Evolutionary conservation across 768 basidiomycete species (phyloP), one percentile per base, ranked within the genome.

Genomic region (Gyrodon lividus): DNA sequence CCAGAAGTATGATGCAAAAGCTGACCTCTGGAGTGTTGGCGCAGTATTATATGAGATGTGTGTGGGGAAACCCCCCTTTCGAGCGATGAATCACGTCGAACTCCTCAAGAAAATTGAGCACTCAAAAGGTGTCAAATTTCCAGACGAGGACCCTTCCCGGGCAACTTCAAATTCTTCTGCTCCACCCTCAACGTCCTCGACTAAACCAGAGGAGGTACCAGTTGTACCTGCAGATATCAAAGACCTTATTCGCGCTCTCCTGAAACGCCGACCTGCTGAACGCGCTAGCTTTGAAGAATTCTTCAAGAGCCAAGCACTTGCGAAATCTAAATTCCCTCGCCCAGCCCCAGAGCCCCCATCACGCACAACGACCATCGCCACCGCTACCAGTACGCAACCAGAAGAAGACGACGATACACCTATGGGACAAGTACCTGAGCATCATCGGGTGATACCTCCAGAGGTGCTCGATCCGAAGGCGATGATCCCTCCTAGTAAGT

Each of bases 21-120:
- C 92, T 10, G 97, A 99, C 66, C 77, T 99, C 2, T 99, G 97
- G 97, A 95, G 92, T 26, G 94, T 98, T 42, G 97, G 97, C 5
- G 92, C 97, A 0, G 95, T 99, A 20, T 74, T 98, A 2, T 99
- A 86, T 71, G 97, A 99, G 70, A 98, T 97, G 87, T 78, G 84
- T 16, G 89, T 92, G 28, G 97, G 95, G 3, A 86, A 84, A 60
- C 90, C 97, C 2, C 97, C 97, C 0, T 99, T 95, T 70, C 86
- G 95, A 14, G 97, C 97, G 0, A 83, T 86, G 69, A 99, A 98
- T 64, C 96, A 98, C 67, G 89, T 98, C 61, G 97, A 98, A 61
- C 80, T 99, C 8, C 73, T 97, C 39, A 90, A 90, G 75, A 89
- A 82, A 79, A 98, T 98, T 51, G 95, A 97, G 65, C 78, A 81